Percentiles rank a stretch among this genome's conserved stretches.
Conservation (phyloP, 345 rosid species). For the Bruguiera gymnorhiza region DNA sequence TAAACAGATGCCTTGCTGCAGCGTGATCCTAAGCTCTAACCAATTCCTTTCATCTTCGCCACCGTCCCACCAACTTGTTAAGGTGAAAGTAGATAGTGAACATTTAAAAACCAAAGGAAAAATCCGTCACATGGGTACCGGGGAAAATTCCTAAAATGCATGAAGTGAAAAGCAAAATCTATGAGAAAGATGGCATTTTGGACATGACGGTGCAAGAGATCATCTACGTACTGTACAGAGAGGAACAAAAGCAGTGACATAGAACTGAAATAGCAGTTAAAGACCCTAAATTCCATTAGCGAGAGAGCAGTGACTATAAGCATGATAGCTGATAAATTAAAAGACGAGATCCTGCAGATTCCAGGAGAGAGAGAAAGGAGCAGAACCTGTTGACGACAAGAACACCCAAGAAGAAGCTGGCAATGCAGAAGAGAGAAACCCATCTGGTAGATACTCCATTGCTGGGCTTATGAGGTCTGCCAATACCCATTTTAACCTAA, state of each 20-base stretch:
- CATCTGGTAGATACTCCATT: conserved; percentile 66
- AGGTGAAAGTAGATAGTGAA: too few species aligned
- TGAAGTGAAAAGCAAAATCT: not conserved
- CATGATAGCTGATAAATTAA: conserved; percentile 19
- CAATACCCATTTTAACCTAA: conserved; percentile 46
- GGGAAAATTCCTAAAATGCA: too few species aligned
- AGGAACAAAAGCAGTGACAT: not conserved
- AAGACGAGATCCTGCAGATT: conserved; percentile 42
- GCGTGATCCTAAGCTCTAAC: not conserved
- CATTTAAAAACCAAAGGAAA: not conserved
- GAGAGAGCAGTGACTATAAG: conserved; percentile 2
- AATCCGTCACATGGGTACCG: conserved; percentile 1
- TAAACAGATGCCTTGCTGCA: not conserved
- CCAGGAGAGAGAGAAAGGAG: conserved; percentile 1
- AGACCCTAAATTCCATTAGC: not conserved
- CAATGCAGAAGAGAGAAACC: conserved; percentile 63
- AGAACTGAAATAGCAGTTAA: not conserved
- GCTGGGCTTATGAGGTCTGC: conserved; percentile 54
- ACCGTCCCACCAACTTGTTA: not conserved
- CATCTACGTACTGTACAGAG: conserved; percentile 7
- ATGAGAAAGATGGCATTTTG: conserved; percentile 14
- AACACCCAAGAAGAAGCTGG: conserved; percentile 68
- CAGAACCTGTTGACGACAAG: conserved; percentile 65
- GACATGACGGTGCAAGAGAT: conserved; percentile 9
- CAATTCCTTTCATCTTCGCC: conserved; percentile 1